Evolutionary conservation across 1,284 basidiomycete species (phyloP).

Genomic region (Peniophora sp.): DNA sequence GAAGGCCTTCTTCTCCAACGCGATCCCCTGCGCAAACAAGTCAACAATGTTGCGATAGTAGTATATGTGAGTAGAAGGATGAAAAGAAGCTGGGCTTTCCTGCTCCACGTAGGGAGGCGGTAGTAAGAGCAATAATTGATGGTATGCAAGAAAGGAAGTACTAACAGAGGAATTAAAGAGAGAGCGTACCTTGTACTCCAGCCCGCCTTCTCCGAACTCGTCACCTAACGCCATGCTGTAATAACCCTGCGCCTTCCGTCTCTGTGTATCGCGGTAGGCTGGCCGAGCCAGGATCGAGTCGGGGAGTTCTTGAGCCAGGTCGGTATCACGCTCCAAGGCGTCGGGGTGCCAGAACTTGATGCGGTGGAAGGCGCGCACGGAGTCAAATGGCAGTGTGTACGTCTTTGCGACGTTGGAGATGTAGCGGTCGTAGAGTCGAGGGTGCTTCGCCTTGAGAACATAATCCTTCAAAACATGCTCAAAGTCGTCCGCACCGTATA

Average conservation of each 20-base stretch:
- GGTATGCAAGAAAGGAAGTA: background rate
- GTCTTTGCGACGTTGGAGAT: background rate
- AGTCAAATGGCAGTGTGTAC: background rate
- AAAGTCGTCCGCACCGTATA: conserved; percentile 8
- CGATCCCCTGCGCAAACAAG: too few species aligned
- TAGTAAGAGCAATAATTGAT: conserved; percentile 1
- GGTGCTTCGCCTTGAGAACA: background rate
- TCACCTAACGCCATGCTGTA: background rate
- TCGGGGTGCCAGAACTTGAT: conserved; percentile 1
- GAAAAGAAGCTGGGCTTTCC: too few species aligned
- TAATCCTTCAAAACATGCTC: conserved; percentile 4
- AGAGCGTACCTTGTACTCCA: background rate
- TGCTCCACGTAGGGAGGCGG: too few species aligned
- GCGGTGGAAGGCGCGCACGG: background rate
- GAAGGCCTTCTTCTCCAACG: too few species aligned
- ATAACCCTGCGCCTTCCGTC: background rate
- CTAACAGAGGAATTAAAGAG: background rate
- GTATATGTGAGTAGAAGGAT: too few species aligned
- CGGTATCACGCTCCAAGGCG: background rate
- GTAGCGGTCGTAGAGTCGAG: background rate
- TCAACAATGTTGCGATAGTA: too few species aligned
- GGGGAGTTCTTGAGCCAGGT: background rate
- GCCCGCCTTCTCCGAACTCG: background rate
- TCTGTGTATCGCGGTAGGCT: background rate
- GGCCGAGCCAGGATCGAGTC: background rate